These are phyloP conservation scores for Aureobasidium pullulans DNA, from an alignment of 2,329 filamentous ascomycete genomes.

Conservation along the genomic window DNA sequence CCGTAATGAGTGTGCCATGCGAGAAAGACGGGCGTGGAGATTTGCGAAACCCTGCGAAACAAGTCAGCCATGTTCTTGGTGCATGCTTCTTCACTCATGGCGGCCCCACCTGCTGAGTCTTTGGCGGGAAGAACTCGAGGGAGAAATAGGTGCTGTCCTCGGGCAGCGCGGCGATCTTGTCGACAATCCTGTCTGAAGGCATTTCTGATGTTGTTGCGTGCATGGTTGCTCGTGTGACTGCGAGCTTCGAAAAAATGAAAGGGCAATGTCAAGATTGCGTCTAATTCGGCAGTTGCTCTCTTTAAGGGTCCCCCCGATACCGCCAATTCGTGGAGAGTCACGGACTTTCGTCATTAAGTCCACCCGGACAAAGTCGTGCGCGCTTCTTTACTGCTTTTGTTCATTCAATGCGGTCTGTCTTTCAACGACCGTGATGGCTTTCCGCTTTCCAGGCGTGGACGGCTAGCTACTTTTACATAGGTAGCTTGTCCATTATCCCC, in stretches of 20 bases:
- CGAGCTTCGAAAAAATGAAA: background rate
- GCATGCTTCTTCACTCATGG: background rate
- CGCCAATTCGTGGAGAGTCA: slow-evolving; percentile 1
- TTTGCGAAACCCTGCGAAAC: slow-evolving; percentile 69
- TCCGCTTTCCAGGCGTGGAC: background rate
- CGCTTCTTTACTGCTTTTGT: slow-evolving; percentile 12
- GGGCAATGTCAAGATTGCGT: background rate
- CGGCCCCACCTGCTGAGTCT: slow-evolving; percentile 69
- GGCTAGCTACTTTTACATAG: background rate
- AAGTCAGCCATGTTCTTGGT: slow-evolving; percentile 6
- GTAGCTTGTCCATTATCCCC: background rate
- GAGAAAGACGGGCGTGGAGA: slow-evolving; percentile 82
- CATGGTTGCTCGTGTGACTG: slow-evolving; percentile 5
- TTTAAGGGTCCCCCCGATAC: slow-evolving; percentile 10
- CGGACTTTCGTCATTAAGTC: slow-evolving; percentile 3
- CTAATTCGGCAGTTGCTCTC: slow-evolving; percentile 6
- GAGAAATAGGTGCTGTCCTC: slow-evolving; percentile 82
- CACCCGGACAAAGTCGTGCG: background rate
- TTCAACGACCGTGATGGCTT: background rate
- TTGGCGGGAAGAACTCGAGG: slow-evolving; percentile 98
- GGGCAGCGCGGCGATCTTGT: slow-evolving; percentile 88
- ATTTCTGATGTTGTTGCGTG: slow-evolving; percentile 5
- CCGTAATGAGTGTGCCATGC: slow-evolving; percentile 85
- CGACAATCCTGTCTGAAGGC: slow-evolving; percentile 70
- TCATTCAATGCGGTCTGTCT: slow-evolving; percentile 1